A percentile compares a stretch with the other conserved stretches of the same genome.
These are phyloP conservation scores for Pseudocercospora ulei DNA, from an alignment of 2,329 filamentous ascomycete species.

Conservation along the genomic window DNA sequence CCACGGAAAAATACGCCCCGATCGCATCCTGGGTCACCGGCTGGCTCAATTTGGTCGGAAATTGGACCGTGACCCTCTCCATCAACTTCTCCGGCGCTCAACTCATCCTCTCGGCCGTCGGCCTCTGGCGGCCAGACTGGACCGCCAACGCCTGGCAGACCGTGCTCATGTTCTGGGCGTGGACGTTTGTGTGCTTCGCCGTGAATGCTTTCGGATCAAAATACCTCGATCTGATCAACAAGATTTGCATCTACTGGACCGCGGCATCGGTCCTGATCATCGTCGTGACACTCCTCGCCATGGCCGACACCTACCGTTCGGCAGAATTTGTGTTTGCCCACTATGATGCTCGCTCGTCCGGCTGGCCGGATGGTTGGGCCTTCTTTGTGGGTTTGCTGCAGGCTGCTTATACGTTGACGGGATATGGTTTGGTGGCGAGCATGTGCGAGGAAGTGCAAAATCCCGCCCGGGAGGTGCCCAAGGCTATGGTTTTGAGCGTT, in stretches of 20 bases:
- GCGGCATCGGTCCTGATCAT: slow-evolving; percentile 58
- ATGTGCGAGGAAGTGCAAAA: slow-evolving; percentile 66
- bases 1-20: slow-evolving; percentile 55
- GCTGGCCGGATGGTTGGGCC: slow-evolving; percentile 60
- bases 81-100: slow-evolving; percentile 67
- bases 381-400: slow-evolving; percentile 64
- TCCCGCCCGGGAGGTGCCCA: slow-evolving; percentile 58
- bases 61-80: slow-evolving; percentile 55
- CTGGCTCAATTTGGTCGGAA: slow-evolving; percentile 62
- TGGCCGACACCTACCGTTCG: slow-evolving; percentile 50
- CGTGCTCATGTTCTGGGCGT: slow-evolving; percentile 61
- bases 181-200: slow-evolving; percentile 55
- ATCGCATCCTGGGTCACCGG: slow-evolving; percentile 61
- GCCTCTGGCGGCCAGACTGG: slow-evolving; percentile 60
- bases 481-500: slow-evolving; percentile 60
- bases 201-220: slow-evolving; percentile 57
- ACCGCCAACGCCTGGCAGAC: slow-evolving; percentile 60
- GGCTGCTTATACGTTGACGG: slow-evolving; percentile 52
- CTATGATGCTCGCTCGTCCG: slow-evolving; percentile 56
- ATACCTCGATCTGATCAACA: slow-evolving; percentile 59
- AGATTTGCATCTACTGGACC: slow-evolving; percentile 65
- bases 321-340: slow-evolving; percentile 58
- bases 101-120: slow-evolving; percentile 57
- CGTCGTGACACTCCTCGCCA: slow-evolving; percentile 53
- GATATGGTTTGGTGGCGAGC: slow-evolving; percentile 61